Base-by-base conservation (phyloP, 2,329 filamentous ascomycete species). In the Colletotrichum filicis region DNA sequence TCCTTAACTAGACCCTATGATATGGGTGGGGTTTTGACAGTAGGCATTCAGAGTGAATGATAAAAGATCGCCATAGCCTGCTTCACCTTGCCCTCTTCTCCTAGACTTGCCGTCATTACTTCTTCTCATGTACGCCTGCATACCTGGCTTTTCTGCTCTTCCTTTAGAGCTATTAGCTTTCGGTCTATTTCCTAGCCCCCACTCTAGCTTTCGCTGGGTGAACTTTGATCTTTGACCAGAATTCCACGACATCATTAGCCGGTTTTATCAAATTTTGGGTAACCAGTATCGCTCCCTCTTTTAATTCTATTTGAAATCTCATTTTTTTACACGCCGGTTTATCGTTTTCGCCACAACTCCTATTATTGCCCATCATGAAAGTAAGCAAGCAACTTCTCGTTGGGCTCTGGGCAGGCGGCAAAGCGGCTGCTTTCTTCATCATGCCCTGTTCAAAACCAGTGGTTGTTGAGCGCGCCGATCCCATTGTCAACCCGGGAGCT, bases 401-500 rank as follows among this genome's bases (percentile, higher is more conserved):
- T 35, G 55, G 65, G 30, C 24, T 69, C 19, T 66, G 49, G 53
- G 53, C 60, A 8, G 59, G 58, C 12, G 37, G 53, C 19, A 42
- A 70, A 32, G 72, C 55, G 4, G 35, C 64, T 16, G 72, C 68
- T 30, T 75, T 75, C 49, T 75, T 75, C 26, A 74, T 73, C 26
- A 46, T 75, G 35, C 72, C 74, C 11, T 75, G 74, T 32, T 72
- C 74, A 8, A 66, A 73, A 9, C 74, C 74, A 14, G 65, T 75
- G 42, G 74, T 74, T 12, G 68, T 74, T 28, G 68, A 91, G 77
- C 86, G 90, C 61, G 81, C 87, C 58, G 91, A 93, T 78, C 91
- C 91, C 2, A 88, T 93, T 74, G 80, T 92, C 58, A 83, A 78
- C 30, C 89, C 91, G 4, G 89, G 90, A 16, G 72, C 68, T 1